Conservation (phyloP, 2,329 filamentous ascomycete species). For the Xylaria sp. region DNA sequence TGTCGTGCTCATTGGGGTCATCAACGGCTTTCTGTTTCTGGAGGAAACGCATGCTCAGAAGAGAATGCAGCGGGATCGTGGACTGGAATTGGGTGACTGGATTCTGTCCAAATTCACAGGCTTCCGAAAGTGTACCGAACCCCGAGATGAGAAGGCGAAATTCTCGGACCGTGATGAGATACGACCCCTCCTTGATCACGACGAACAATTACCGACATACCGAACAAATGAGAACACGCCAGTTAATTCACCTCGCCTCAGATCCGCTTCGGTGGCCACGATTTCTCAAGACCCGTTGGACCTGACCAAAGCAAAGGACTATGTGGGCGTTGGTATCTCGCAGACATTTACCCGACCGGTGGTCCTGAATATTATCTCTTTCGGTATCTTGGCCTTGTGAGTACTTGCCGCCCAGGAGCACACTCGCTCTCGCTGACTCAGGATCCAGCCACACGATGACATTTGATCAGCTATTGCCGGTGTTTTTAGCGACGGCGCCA, state of each 20-base stretch:
- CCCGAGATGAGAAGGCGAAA: conserved; percentile 53
- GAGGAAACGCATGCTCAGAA: conserved; percentile 93
- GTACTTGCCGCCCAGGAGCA: conserved; percentile 54
- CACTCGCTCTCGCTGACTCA: conserved; percentile 40
- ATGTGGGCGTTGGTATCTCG: conserved; percentile 49
- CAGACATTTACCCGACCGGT: conserved; percentile 87
- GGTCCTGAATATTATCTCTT: conserved; percentile 86
- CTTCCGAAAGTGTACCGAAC: conserved; percentile 51
- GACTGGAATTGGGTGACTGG: conserved; percentile 80
- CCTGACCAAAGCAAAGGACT: conserved; percentile 47
- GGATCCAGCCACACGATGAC: conserved; percentile 88
- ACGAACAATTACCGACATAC: conserved; percentile 76
- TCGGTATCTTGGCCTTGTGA: conserved; percentile 94
- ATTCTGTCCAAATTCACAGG: conserved; percentile 62
- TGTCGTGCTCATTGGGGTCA: conserved; percentile 72
- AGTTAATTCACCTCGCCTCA: conserved; percentile 53
- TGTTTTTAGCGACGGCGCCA: conserved; percentile 81
- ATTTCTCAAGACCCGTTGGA: conserved; percentile 54
- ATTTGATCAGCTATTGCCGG: conserved; percentile 91
- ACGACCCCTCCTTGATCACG: conserved; percentile 69
- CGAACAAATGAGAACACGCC: conserved; percentile 69
- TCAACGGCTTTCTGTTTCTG: conserved; percentile 74
- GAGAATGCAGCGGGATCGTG: conserved; percentile 79
- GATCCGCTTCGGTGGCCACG: conserved; percentile 44
- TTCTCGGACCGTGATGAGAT: conserved; percentile 62